phyloP scores from a whole-genome alignment of 2,329 filamentous ascomycete genomes.

The Diaporthe caulivora region DNA sequence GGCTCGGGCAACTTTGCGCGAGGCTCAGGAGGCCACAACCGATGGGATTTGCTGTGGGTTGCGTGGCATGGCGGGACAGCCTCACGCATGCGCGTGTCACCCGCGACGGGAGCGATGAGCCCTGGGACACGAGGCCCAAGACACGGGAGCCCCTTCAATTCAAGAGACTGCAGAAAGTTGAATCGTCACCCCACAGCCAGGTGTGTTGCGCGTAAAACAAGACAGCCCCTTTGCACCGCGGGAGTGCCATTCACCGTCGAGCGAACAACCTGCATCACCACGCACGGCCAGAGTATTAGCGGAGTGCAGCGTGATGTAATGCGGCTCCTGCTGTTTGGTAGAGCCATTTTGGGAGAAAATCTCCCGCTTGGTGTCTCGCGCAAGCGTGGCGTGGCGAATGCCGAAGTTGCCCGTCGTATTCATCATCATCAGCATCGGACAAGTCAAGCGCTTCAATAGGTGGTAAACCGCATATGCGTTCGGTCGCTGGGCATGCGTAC shows the following conservation, averaged over 20 bases:
- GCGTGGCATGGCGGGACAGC: not conserved
- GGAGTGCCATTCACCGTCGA: not conserved
- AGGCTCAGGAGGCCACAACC: not conserved
- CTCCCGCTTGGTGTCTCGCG: too few species aligned
- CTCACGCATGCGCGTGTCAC: not conserved
- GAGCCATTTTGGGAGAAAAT: too few species aligned
- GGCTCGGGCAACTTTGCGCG: not conserved
- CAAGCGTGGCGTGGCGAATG: too few species aligned
- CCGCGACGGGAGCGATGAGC: too few species aligned
- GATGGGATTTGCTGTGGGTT: not conserved
- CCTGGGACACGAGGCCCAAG: not conserved
- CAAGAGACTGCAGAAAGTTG: not conserved
- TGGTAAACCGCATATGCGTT: too few species aligned
- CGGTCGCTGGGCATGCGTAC: too few species aligned
- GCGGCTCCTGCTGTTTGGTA: not conserved
- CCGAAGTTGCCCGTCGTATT: too few species aligned
- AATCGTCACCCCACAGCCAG: too few species aligned
- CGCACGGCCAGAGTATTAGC: not conserved
- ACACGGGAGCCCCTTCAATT: not conserved
- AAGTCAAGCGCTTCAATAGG: too few species aligned
- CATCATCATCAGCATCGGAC: too few species aligned
- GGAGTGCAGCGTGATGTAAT: not conserved
- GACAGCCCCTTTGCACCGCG: not conserved
- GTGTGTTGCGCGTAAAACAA: not conserved
- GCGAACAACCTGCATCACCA: not conserved